These are phyloP conservation scores for Chaetoscypha palmicola DNA, from an alignment of 2,329 filamentous ascomycete species.

Conservation along the genomic window DNA sequence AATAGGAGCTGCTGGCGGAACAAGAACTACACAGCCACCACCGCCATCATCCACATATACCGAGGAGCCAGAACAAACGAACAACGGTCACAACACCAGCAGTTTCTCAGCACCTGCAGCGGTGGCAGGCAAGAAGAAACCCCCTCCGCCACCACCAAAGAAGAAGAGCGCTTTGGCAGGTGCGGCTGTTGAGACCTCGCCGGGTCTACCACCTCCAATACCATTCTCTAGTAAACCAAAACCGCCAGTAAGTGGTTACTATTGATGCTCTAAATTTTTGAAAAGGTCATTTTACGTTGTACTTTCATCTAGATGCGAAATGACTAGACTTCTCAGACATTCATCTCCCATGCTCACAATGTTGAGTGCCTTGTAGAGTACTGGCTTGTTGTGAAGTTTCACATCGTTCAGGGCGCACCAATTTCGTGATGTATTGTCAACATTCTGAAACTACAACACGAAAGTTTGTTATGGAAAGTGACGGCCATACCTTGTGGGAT, in stretches of 20 bases:
- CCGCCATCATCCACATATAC: conserved; percentile 4
- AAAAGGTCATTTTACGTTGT: no score
- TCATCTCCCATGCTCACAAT: no score
- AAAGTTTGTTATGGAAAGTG: no score
- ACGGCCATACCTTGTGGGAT: no score
- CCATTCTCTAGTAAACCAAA: conserved; percentile 31
- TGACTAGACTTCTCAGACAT: no score
- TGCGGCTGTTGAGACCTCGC: conserved; percentile 7
- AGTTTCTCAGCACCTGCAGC: conserved; percentile 2
- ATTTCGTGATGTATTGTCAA: no score
- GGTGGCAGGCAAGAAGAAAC: conserved; percentile 28
- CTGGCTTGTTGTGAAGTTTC: no score
- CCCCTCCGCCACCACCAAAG: conserved; percentile 31
- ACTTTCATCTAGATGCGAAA: no score
- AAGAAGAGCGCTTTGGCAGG: conserved; percentile 22
- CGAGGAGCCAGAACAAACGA: not conserved
- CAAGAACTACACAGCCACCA: conserved; percentile 5
- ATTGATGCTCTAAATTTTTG: no score
- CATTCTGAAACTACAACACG: no score
- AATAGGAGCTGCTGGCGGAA: conserved; percentile 20
- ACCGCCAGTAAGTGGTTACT: conserved; percentile 27
- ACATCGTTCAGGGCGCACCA: no score
- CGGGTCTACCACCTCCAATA: conserved; percentile 25
- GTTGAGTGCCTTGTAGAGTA: no score
- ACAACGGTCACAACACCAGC: not conserved